A percentile compares a stretch with the other conserved stretches of the same genome.
Conservation (phyloP, 148 eudicot genomes). For the Chenopodium quinoa region DNA sequence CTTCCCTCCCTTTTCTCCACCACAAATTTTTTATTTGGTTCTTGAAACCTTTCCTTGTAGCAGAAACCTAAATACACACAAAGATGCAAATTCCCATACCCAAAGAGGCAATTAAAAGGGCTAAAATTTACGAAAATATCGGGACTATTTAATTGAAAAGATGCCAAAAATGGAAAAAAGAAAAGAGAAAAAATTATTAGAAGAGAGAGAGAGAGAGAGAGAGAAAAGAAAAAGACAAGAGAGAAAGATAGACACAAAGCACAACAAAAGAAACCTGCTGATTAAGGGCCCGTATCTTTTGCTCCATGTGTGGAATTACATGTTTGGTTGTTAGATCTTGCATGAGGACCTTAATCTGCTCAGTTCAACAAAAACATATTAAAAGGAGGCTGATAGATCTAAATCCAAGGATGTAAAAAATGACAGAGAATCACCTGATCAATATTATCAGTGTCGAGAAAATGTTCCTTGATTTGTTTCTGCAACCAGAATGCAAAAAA, state of each 20-base stretch:
- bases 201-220: not conserved
- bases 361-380: conserved; percentile 20
- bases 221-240: not conserved
- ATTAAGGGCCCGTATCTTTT: conserved; percentile 75
- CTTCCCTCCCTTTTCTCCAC: conserved; percentile 99
- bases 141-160: not conserved
- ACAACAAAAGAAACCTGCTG: conserved; percentile 65
- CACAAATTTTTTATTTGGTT: conserved; percentile 97
- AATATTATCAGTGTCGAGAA: conserved; percentile 64
- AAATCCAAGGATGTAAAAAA: not conserved
- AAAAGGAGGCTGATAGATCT: not conserved
- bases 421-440: conserved; percentile 53
- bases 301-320: conserved; percentile 94
- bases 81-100: conserved; percentile 6
- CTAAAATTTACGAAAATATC: not conserved
- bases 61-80: conserved; percentile 63
- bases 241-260: conserved; percentile 2
- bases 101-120: conserved; percentile 1
- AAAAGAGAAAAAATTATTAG: not conserved
- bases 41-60: conserved; percentile 96
- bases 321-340: conserved; percentile 81
- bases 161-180: not conserved
- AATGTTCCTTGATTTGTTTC: conserved; percentile 40
- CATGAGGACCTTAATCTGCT: conserved; percentile 68
- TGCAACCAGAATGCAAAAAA: conserved; percentile 34